Percentiles rank a stretch among this genome's conserved stretches.
Conservation (phyloP, 2,329 filamentous ascomycete species). For the Aspergillus neotritici region DNA sequence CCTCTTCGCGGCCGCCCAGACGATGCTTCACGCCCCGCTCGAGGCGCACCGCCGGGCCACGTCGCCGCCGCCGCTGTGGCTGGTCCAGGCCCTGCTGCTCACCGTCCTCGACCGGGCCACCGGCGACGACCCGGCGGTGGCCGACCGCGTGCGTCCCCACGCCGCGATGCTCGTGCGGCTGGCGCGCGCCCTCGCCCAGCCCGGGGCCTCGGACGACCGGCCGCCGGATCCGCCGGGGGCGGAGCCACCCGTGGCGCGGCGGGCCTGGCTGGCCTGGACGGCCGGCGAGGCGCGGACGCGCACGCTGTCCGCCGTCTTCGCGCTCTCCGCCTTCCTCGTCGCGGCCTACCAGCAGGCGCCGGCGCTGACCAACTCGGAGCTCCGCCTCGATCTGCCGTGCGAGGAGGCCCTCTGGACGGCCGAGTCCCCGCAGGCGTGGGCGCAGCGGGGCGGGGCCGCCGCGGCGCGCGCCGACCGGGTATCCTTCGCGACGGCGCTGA, state of each 20-base stretch:
- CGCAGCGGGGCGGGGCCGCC: constrained; percentile 66
- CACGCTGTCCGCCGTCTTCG: constrained; percentile 85
- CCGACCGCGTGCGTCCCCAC: constrained; percentile 88
- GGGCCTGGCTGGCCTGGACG: constrained; percentile 87
- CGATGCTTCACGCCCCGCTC: constrained; percentile 90
- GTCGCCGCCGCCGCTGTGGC: constrained; percentile 73
- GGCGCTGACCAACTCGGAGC: constrained; percentile 88
- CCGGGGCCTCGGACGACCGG: constrained; percentile 27
- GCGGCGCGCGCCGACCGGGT: constrained; percentile 61
- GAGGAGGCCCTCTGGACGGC: constrained; percentile 88
- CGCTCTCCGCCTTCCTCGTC: constrained; percentile 82
- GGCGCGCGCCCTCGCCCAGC: constrained; percentile 78
- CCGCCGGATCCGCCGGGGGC: constrained; percentile 7
- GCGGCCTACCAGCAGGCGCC: constrained; percentile 91
- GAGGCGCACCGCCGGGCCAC: constrained; percentile 81
- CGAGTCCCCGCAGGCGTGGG: constrained; percentile 75
- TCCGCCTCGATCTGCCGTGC: constrained; percentile 80
- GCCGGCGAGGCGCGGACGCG: constrained; percentile 82
- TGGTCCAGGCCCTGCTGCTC: constrained; percentile 93
- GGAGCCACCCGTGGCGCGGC: constrained; percentile 30
- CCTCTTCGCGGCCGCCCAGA: constrained; percentile 87
- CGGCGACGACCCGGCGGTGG: constrained; percentile 82
- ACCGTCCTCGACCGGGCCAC: constrained; percentile 96
- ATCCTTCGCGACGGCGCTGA: constrained; percentile 77
- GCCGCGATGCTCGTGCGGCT: constrained; percentile 86